These are phyloP conservation scores for Apiospora aurea DNA, from an alignment of 2,329 filamentous ascomycete genomes.

Conservation along the genomic window DNA sequence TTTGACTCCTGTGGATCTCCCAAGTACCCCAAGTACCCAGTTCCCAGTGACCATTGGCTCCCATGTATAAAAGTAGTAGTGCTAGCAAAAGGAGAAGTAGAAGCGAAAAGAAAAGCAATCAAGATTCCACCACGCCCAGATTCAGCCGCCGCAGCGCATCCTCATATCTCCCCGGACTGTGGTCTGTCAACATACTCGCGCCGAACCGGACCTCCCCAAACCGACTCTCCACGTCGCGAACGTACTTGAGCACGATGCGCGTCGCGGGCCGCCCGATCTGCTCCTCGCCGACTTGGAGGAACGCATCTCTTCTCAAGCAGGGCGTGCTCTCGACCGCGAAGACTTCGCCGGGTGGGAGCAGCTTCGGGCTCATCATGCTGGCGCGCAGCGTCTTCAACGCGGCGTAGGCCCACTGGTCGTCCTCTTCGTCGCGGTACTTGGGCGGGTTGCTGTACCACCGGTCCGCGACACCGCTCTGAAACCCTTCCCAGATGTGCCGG, in stretches of 20 bases:
- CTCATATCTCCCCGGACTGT: conserved; percentile 78
- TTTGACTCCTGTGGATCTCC: not conserved
- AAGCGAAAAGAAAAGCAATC: not conserved
- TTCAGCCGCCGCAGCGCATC: conserved; percentile 68
- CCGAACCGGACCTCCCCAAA: conserved; percentile 77
- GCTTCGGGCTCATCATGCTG: conserved; percentile 72
- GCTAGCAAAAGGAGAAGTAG: not conserved
- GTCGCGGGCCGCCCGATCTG: conserved; percentile 71
- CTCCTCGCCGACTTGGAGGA: conserved; percentile 54
- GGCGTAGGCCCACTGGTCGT: conserved; percentile 74
- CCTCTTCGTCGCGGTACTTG: conserved; percentile 53
- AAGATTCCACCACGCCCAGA: conserved; percentile 49
- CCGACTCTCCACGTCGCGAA: conserved; percentile 72
- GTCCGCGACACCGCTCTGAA: conserved; percentile 67
- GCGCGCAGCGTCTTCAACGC: conserved; percentile 71
- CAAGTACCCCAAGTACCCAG: not conserved
- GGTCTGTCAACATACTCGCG: conserved; percentile 77
- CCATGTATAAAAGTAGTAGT: not conserved
- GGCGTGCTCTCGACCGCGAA: conserved; percentile 74
- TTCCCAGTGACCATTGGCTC: not conserved
- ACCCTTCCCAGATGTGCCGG: conserved; percentile 68
- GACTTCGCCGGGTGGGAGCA: conserved; percentile 79
- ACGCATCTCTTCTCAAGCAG: conserved; percentile 72
- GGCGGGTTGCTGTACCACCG: conserved; percentile 63
- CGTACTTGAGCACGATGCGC: conserved; percentile 72